These are phyloP conservation scores for Tephrocybe rancida DNA, from an alignment of 768 basidiomycete species.

Conservation along the genomic window DNA sequence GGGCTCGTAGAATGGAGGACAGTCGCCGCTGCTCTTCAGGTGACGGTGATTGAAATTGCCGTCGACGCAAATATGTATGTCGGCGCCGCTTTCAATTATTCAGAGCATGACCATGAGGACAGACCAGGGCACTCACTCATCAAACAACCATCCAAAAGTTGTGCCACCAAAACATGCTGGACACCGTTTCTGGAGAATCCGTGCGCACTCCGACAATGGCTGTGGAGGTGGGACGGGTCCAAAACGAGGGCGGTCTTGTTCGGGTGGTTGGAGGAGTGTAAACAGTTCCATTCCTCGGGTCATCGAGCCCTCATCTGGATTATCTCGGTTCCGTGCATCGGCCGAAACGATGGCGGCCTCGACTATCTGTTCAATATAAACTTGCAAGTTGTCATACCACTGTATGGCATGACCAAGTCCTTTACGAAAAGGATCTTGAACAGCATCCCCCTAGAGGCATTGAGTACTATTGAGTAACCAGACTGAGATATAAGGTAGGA, in stretches of 20 bases:
- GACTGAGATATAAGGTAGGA: neutral
- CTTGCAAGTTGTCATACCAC: conserved; percentile 17
- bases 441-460: conserved; percentile 19
- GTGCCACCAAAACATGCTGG: conserved; percentile 35
- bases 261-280: no score
- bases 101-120: neutral
- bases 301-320: neutral
- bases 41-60: conserved; percentile 44
- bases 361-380: neutral
- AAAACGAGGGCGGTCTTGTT: neutral
- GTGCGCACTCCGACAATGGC: conserved; percentile 9
- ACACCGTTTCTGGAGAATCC: conserved; percentile 27
- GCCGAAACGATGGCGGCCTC: neutral
- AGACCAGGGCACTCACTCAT: conserved; percentile 17
- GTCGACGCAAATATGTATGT: conserved; percentile 38
- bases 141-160: conserved; percentile 22
- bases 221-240: neutral
- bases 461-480: neutral
- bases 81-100: conserved; percentile 27
- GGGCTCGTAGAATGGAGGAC: conserved; percentile 32
- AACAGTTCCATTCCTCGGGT: neutral
- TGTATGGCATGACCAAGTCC: conserved; percentile 19
- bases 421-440: conserved; percentile 31
- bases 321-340: neutral
- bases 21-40: conserved; percentile 26